phyloP scores from a whole-genome alignment of 257 asterid genomes.

The Galeopsis tetrahit region DNA sequence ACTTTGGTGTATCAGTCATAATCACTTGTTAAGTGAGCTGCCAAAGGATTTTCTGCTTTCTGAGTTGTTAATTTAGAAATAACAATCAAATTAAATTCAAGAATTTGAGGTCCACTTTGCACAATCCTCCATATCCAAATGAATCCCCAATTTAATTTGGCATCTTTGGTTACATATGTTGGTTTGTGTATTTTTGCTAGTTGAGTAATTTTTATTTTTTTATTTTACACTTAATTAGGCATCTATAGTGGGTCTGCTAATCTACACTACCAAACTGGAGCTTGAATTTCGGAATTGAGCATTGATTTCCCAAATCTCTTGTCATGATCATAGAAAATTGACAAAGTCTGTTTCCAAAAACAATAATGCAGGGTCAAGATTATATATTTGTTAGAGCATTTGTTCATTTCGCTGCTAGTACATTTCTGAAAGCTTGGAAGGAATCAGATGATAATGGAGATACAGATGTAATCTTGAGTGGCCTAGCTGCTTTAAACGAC shows the following conservation, averaged over 20 bases:
- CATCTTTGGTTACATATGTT: too few species aligned
- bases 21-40: not conserved
- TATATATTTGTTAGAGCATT: slow-evolving; percentile 78
- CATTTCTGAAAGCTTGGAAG: slow-evolving; percentile 76
- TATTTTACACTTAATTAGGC: too few species aligned
- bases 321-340: not conserved
- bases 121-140: not conserved
- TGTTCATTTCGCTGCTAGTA: slow-evolving; percentile 67
- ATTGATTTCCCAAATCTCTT: not conserved
- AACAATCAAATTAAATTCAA: not conserved
- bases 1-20: not conserved
- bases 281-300: not conserved
- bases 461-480: slow-evolving; percentile 66
- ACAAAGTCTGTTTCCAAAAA: not conserved
- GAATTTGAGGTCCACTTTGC: not conserved
- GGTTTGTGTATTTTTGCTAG: too few species aligned
- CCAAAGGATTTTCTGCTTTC: slow-evolving; percentile 2
- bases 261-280: too few species aligned
- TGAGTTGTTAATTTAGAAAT: not conserved
- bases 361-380: slow-evolving; percentile 76
- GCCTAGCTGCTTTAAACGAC: slow-evolving; percentile 69
- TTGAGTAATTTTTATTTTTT: too few species aligned
- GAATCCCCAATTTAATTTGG: not conserved
- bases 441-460: slow-evolving; percentile 58
- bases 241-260: too few species aligned